Conservation (phyloP, 371 early-diverging fungal genomes). For the Apophysomyces trapeziformis region DNA sequence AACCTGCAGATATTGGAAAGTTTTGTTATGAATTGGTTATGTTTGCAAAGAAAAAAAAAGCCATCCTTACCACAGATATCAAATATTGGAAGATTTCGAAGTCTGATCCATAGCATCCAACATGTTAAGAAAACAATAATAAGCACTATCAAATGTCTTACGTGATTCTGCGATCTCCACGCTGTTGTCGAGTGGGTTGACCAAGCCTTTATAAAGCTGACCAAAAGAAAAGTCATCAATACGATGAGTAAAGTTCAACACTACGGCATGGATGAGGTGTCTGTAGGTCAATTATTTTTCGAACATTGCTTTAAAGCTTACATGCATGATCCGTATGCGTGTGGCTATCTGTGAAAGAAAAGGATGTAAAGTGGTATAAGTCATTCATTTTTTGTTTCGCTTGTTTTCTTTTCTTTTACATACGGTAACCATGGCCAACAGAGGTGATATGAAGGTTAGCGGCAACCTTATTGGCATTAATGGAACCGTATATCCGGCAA, state of each 20-base stretch:
- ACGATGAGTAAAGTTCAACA: slow-evolving; percentile 92
- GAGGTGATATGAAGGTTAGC: slow-evolving; percentile 93
- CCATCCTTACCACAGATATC: slow-evolving; percentile 63
- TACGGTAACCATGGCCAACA: slow-evolving; percentile 87
- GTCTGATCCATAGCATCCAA: slow-evolving; percentile 31
- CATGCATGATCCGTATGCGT: slow-evolving; percentile 70
- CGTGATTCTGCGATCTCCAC: slow-evolving; percentile 66
- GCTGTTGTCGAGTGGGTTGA: slow-evolving; percentile 87
- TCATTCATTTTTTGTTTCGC: not conserved
- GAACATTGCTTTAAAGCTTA: slow-evolving; percentile 28
- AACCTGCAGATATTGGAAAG: slow-evolving; percentile 33
- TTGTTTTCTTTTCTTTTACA: slow-evolving; percentile 13
- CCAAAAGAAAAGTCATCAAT: slow-evolving; percentile 94
- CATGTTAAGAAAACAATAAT: too few species aligned
- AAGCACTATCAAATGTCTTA: slow-evolving; percentile 27
- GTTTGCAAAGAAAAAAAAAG: too few species aligned
- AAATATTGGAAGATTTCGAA: slow-evolving; percentile 84
- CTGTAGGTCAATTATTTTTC: not conserved
- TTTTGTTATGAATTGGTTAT: too few species aligned
- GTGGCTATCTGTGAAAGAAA: slow-evolving; percentile 31
- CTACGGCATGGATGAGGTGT: slow-evolving; percentile 35
- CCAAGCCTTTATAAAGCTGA: slow-evolving; percentile 74
- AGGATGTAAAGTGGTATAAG: not conserved
- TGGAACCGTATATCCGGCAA: slow-evolving; percentile 79
- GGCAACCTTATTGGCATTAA: slow-evolving; percentile 78